phyloP scores from a whole-genome alignment of 768 basidiomycete genomes.

The Obba rivulosa region DNA sequence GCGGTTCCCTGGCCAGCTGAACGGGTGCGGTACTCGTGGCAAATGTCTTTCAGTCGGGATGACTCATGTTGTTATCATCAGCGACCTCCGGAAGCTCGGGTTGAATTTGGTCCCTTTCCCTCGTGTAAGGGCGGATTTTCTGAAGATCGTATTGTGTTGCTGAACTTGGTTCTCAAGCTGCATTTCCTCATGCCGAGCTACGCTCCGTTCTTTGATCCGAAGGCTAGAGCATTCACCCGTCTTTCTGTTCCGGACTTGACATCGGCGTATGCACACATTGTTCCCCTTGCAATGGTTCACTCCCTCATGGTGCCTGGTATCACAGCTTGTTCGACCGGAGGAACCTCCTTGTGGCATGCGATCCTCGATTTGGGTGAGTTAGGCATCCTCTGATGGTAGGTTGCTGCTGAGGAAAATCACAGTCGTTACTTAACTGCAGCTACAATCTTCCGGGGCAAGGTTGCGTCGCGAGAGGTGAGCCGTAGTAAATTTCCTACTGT shows the following conservation, averaged over 20 bases:
- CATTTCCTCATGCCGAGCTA: slow-evolving; percentile 97
- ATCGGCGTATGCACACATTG: slow-evolving; percentile 46
- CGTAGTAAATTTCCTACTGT: slow-evolving; percentile 9
- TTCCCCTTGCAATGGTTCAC: not conserved
- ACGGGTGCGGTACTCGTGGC: slow-evolving; percentile 49
- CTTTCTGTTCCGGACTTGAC: slow-evolving; percentile 67
- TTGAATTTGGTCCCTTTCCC: slow-evolving; percentile 98
- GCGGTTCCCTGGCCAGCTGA: slow-evolving; percentile 91
- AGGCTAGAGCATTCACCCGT: slow-evolving; percentile 54
- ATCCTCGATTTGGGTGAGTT: slow-evolving; percentile 69
- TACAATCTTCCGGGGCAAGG: slow-evolving; percentile 79
- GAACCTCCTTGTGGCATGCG: slow-evolving; percentile 78
- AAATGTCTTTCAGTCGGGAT: not conserved
- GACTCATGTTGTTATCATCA: slow-evolving; percentile 22
- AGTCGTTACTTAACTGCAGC: slow-evolving; percentile 87
- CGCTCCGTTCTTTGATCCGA: slow-evolving; percentile 78
- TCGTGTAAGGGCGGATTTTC: slow-evolving; percentile 47
- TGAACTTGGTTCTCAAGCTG: slow-evolving; percentile 41
- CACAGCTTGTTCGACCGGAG: slow-evolving; percentile 74
- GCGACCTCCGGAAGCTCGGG: slow-evolving; percentile 83
- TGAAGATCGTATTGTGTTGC: not conserved
- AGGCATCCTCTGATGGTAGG: slow-evolving; percentile 1
- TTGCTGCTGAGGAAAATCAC: not conserved
- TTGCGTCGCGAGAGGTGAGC: slow-evolving; percentile 77
- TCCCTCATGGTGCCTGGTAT: slow-evolving; percentile 1